These are phyloP conservation scores for Capronia americana DNA, from an alignment of 2,329 filamentous ascomycete genomes.

Conservation along the genomic window DNA sequence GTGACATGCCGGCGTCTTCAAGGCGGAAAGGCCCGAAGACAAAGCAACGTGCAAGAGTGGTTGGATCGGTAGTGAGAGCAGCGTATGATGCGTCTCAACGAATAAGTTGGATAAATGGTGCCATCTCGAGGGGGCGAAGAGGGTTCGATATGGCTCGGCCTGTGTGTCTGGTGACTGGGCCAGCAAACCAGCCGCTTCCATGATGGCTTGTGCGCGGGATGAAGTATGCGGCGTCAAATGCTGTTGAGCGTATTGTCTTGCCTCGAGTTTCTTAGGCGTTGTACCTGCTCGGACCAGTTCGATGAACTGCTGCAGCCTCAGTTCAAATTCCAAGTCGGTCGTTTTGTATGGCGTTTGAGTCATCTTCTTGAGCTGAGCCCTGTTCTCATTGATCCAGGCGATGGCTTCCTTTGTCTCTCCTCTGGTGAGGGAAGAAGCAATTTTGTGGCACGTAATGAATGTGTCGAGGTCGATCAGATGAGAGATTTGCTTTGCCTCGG, in stretches of 20 bases:
- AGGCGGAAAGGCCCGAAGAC: slow-evolving; percentile 85
- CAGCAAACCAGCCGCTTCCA: slow-evolving; percentile 78
- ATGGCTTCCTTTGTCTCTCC: slow-evolving; percentile 79
- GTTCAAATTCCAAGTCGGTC: slow-evolving; percentile 82
- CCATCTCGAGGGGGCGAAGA: slow-evolving; percentile 80
- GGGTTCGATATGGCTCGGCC: slow-evolving; percentile 66
- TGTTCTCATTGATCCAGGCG: slow-evolving; percentile 91
- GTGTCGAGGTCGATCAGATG: slow-evolving; percentile 88
- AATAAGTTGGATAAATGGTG: slow-evolving; percentile 77
- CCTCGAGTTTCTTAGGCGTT: slow-evolving; percentile 71
- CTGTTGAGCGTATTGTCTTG: slow-evolving; percentile 81
- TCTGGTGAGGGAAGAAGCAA: slow-evolving; percentile 73
- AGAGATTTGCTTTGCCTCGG: slow-evolving; percentile 74
- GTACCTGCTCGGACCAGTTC: slow-evolving; percentile 78
- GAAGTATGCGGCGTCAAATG: slow-evolving; percentile 75
- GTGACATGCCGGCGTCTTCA: slow-evolving; percentile 95
- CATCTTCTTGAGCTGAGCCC: slow-evolving; percentile 87
- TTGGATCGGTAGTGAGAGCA: slow-evolving; percentile 80
- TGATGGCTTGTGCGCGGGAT: slow-evolving; percentile 71
- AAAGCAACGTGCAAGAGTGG: slow-evolving; percentile 91
- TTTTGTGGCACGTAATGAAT: slow-evolving; percentile 80
- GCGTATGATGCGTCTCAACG: slow-evolving; percentile 80
- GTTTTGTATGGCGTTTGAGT: slow-evolving; percentile 43
- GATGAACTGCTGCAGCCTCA: slow-evolving; percentile 93
- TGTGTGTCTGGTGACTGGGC: slow-evolving; percentile 71